Conservation (phyloP, 225 moss, liverwort and hornwort genomes). For the Physcomitrellopsis africana region DNA sequence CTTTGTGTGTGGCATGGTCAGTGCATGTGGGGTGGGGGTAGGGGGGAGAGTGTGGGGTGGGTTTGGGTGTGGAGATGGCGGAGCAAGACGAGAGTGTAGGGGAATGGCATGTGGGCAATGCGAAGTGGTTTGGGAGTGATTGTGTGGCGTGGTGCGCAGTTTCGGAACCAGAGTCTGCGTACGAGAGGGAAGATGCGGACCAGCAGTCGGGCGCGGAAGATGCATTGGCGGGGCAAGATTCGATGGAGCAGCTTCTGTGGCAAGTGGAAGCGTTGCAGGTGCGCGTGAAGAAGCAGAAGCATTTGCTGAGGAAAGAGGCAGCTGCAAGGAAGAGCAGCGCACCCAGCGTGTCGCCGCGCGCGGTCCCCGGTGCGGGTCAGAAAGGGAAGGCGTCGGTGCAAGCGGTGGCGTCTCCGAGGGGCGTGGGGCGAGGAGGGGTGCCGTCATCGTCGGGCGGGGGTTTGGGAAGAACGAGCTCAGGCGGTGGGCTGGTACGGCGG, state of each 20-base stretch:
- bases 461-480: conserved; percentile 50
- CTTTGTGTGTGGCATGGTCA: background rate
- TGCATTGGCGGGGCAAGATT: conserved; percentile 57
- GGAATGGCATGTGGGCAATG: background rate
- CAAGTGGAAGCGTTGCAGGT: conserved; percentile 76
- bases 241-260: conserved; percentile 74
- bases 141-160: conserved; percentile 17
- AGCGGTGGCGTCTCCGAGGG: conserved; percentile 36
- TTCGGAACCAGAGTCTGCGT: conserved; percentile 44
- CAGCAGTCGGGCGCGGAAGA: conserved; percentile 47
- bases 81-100: background rate
- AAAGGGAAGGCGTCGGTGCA: conserved; percentile 26
- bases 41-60: background rate
- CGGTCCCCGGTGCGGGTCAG: conserved; percentile 35
- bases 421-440: conserved; percentile 26
- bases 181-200: conserved; percentile 57
- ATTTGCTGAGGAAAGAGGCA: conserved; percentile 51
- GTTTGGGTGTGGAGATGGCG: background rate
- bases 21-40: background rate
- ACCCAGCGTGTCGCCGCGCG: conserved; percentile 40
- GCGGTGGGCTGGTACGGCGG: conserved; percentile 41
- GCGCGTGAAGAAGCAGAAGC: conserved; percentile 57
- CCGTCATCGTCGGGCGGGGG: conserved; percentile 47
- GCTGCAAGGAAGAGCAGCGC: conserved; percentile 21
- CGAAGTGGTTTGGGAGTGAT: background rate